Percentiles rank a stretch among this genome's conserved stretches.
Conservation (phyloP, 2,329 filamentous ascomycete species). For the Calycina herbarum region DNA sequence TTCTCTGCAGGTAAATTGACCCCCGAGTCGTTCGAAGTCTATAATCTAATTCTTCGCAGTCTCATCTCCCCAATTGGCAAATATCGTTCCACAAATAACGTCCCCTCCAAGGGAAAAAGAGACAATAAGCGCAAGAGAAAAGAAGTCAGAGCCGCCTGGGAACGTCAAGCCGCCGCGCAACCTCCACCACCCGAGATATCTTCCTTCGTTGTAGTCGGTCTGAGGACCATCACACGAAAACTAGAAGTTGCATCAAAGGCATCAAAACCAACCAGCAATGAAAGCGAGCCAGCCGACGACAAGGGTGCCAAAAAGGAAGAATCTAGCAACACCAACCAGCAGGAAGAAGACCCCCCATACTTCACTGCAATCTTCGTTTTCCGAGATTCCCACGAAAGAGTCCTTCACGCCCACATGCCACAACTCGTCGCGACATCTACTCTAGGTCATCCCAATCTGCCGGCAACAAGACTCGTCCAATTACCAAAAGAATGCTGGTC, state of each 20-base stretch:
- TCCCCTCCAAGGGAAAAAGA: constrained; percentile 62
- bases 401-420: constrained; percentile 61
- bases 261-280: constrained; percentile 2
- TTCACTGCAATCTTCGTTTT: constrained; percentile 56
- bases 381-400: constrained; percentile 56
- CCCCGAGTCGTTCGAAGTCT: background rate
- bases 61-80: constrained; percentile 64
- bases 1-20: constrained; percentile 60
- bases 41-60: constrained; percentile 42
- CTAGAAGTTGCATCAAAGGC: constrained; percentile 41
- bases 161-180: constrained; percentile 22
- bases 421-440: constrained; percentile 55
- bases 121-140: constrained; percentile 53
- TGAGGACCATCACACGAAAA: constrained; percentile 61
- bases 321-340: background rate
- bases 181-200: constrained; percentile 53
- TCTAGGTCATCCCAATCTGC: constrained; percentile 39
- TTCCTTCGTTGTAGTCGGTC: constrained; percentile 61
- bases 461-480: constrained; percentile 58
- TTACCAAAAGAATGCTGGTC: constrained; percentile 61
- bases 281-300: background rate
- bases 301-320: background rate
- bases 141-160: constrained; percentile 31
- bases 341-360: constrained; percentile 13
- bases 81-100: constrained; percentile 54